These are phyloP conservation scores for Saccharum officinarum DNA, from an alignment of 176 grass and related monocot species.

Conservation along the genomic window DNA sequence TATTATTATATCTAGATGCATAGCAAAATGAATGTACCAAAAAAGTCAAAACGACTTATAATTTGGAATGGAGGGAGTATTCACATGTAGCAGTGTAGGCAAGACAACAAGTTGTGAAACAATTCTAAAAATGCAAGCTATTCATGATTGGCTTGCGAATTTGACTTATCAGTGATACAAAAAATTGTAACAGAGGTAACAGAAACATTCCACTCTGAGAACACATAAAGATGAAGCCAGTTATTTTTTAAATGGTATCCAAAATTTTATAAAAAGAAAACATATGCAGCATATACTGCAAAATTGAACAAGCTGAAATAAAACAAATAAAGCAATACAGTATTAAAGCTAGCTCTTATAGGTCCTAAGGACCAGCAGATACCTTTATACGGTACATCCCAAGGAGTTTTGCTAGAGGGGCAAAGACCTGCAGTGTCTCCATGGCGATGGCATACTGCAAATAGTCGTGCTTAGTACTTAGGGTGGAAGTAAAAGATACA, in stretches of 20 bases:
- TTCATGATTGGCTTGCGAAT: conserved; percentile 1
- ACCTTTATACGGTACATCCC: conserved; percentile 99
- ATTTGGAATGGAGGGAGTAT: not conserved
- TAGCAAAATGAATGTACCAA: too few species aligned
- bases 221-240: conserved; percentile 13
- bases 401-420: conserved; percentile 94
- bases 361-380: conserved; percentile 14
- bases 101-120: not conserved
- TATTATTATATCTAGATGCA: too few species aligned
- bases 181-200: conserved; percentile 14
- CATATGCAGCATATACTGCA: conserved; percentile 2
- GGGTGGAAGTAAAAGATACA: conserved; percentile 15
- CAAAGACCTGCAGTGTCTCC: conserved; percentile 95
- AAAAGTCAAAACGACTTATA: too few species aligned
- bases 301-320: not conserved
- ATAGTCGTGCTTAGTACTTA: conserved; percentile 27
- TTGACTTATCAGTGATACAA: not conserved
- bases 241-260: not conserved
- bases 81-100: conserved; percentile 1
- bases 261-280: conserved; percentile 8
- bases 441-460: conserved; percentile 76
- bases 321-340: conserved; percentile 17
- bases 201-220: not conserved
- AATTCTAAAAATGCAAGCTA: conserved; percentile 8
- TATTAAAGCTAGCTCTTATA: conserved; percentile 7